phyloP scores from a whole-genome alignment of 352 stramenopile species.

The Phytopythium montanum region DNA sequence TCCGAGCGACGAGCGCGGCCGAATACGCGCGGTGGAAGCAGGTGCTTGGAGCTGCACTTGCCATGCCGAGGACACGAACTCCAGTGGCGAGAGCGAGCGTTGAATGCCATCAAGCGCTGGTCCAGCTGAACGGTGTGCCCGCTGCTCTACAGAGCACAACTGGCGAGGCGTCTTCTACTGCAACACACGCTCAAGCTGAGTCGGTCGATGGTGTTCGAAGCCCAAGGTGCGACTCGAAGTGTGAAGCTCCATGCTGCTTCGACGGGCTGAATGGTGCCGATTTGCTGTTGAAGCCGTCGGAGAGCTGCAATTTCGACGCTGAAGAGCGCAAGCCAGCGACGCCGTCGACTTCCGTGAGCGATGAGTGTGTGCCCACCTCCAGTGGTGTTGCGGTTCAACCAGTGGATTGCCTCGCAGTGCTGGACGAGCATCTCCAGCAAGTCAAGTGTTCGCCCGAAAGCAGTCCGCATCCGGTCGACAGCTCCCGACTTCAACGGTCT shows the following conservation, averaged over 20 bases:
- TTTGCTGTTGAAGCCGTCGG: no score
- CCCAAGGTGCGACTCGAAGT: no score
- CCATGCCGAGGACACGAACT: neutral
- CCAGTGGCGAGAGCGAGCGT: neutral
- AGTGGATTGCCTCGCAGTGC: neutral
- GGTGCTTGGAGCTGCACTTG: neutral
- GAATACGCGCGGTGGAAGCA: conserved; percentile 5
- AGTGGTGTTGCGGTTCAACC: neutral
- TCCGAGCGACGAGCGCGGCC: neutral
- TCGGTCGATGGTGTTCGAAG: no score
- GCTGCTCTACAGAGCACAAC: neutral
- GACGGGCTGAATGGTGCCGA: no score
- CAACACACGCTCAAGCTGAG: neutral
- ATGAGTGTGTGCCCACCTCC: neutral
- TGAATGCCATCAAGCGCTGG: neutral
- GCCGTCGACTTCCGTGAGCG: neutral
- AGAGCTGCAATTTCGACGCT: neutral
- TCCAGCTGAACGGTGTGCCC: neutral
- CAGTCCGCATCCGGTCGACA: neutral
- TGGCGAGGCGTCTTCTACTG: neutral
- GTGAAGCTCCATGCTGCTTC: no score
- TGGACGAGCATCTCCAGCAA: neutral
- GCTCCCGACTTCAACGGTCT: neutral
- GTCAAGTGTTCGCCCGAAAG: neutral
- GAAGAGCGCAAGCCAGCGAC: neutral